Evolutionary conservation across 306 rosid species (phyloP), one percentile per base, ranked within the genome.

Genomic region (Acacia crassicarpa): DNA sequence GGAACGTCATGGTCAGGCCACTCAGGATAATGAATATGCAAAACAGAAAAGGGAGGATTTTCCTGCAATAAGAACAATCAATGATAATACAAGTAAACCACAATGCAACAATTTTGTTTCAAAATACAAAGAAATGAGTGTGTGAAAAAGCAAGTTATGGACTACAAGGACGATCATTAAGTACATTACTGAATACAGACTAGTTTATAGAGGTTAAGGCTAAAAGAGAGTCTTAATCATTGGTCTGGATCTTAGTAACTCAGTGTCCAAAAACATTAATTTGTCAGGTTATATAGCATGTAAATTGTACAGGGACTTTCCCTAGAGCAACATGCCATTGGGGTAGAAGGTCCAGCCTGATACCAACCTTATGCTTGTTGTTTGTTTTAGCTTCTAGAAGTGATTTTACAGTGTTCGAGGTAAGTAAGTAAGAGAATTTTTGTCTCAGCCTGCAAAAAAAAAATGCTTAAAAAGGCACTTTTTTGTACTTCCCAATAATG

Each of bases 1-100:
- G 98, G 99, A 86, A 91, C 99, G 79, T 97, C 99, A 83, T 93
- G 95, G 80, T 95, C 98, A 16, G 98, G 97, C 98, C 97, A 92
- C 74, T 92, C 93, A 35, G 94, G 93, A 89, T 93, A 92, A 75
- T 92, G 97, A 84, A 95, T 74, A 78, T 95, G 99, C 83, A 91
- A 81, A 85, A 93, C 94, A 69, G 98, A 87, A 56, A 88, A 63
- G 72, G 92, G 88, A 19, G 62, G 59, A 66, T 90, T 92, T 81
- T 79, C 86, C 98, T 91, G 89, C 88, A 84, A 83, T 17, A 83
- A 77, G 49, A 78, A 74, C 80, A 76, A 80, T 40, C 40, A 62
- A 70, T 80, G 61, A 75, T 59, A 48, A 49, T 33, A 33, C 6
- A 82, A 65, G 74, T 67, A 23, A 72, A 83, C 23, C 23, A 77